Evolutionary conservation across 768 basidiomycete species (phyloP), one percentile per base, ranked within the genome.

Genomic region (Lentinula raphanica): DNA sequence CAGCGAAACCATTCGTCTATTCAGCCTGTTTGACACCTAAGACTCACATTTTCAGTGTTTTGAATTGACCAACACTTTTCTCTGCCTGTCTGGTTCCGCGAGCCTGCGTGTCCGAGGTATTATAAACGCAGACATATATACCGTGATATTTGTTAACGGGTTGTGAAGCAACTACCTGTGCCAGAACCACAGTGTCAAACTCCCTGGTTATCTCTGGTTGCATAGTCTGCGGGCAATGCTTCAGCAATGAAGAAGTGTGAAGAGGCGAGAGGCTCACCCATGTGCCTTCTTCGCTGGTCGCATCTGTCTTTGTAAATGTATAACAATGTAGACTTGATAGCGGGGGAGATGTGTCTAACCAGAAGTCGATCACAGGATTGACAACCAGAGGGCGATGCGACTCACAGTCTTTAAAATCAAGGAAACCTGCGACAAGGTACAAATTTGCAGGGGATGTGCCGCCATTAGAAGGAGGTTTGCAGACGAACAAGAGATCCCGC

Each of bases 321-420:
- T 81, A 66, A 12, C 76, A 63, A 5, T 65, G 59, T 19, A 82
- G 56, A 40, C 72, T 72, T 9, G 75, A 78, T 46, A 68, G 76
- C 3, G 77, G 77, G 12, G 69, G 66, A 17, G 74, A 69, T 15
- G 64, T 59, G 60, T 74, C 76, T 77, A 48, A 58, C 39, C 15
- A 49, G 38, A 23, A 29, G 54, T 28, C 29, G 23, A 56, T 13
- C 55, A 40, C 59, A 28, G 56, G 40, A 32, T n/a, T 25, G 5
- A 50, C 0, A 15, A 6, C 32, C n/a, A 21, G 13, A 28, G 44
- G 27, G 5, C 55, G 19, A 58, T 48, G 27, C 32, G 56, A 36
- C 81, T 61, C 68, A 89, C 88, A 86, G 59, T 85, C 79, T 48
- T 77, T 78, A 49, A 85, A 83, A 58, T 88, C 79, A n/a, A 86